Evolutionary conservation across 1,284 basidiomycete species (phyloP).

Genomic region (Coniferiporia weirii): DNA sequence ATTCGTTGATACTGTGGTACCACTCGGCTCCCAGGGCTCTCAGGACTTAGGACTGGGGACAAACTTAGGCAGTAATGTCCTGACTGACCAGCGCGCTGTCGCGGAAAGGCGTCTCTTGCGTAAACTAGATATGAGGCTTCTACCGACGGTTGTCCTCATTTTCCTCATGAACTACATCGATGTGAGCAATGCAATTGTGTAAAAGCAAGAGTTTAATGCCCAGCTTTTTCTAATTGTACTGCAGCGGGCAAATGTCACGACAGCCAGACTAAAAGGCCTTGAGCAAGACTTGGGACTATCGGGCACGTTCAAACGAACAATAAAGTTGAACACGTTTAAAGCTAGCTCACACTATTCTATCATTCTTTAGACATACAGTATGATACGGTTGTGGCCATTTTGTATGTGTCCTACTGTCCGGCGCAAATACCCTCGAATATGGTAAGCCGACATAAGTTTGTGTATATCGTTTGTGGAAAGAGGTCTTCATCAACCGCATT

Average conservation of each 20-base stretch:
- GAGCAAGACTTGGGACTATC: constrained; percentile 49
- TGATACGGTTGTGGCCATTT: constrained; percentile 49
- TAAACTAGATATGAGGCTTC: constrained; percentile 51
- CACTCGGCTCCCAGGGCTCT: too few species aligned
- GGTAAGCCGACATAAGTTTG: constrained; percentile 29
- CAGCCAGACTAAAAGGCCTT: constrained; percentile 57
- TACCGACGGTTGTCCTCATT: constrained; percentile 57
- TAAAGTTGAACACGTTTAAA: not conserved
- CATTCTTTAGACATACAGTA: constrained; percentile 50
- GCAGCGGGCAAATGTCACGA: constrained; percentile 56
- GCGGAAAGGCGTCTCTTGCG: constrained; percentile 43
- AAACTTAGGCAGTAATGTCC: too few species aligned
- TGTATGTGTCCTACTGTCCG: constrained; percentile 57
- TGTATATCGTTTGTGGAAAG: not conserved
- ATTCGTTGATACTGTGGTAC: too few species aligned
- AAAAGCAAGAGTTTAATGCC: not conserved
- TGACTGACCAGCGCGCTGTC: not conserved
- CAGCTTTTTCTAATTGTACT: constrained; percentile 2
- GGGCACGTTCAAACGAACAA: constrained; percentile 28
- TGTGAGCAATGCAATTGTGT: constrained; percentile 31
- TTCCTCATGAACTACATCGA: constrained; percentile 70
- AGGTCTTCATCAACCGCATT: not conserved
- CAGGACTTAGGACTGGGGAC: too few species aligned
- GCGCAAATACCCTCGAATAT: constrained; percentile 65
- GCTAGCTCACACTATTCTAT: too few species aligned